Base-by-base conservation (phyloP, 768 basidiomycete genomes). In the Lactifluus rugatus region DNA sequence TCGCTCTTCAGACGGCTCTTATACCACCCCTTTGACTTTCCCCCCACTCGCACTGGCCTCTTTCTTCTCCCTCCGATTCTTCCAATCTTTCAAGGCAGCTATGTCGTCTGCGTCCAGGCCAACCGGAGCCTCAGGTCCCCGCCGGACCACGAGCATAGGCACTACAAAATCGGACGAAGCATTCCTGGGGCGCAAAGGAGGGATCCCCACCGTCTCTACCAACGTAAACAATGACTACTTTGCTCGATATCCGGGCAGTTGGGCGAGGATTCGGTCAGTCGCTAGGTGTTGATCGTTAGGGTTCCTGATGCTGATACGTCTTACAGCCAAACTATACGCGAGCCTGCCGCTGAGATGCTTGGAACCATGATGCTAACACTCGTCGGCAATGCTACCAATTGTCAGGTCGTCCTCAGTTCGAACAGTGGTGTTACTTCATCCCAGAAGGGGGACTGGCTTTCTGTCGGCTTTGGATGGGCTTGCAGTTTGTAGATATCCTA, bases 331-430 rank as follows among this genome's bases (percentile, higher is more conserved):
- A 7, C 17, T 0, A 37, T 67, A 34, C 58, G 66, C 42, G 66
- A 67, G 45, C 64, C 64, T n/a, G 66, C 66, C 37, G 66, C 66
- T 6, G 66, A 67, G 51, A 64, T 65, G 53, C 59, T 67, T 13
- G 66, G 66, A 16, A 67, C 66, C 10, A 67, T 67, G 66, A 50
- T 67, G 23, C 41, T 67, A 11, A 53, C 63, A 5, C 52, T 67
- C 16, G 53, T 66, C 14, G 66, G 66, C 17, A 51, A 32, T 54
- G 66, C 53, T 11, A 60, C 48, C 6, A 57, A 62, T 45, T 67
- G 66, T 37, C 66, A 67, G 49, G 66, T 55, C 10, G 66, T 65
- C 17, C 56, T 67, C 23, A 51, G 61, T 47, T 8, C 44, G 25
- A 66, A 60, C 52, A 37, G 62, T 5, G 59, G 47, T 25, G 66